Percentiles rank a stretch among this genome's conserved stretches.
Conservation (phyloP, 2,329 filamentous ascomycete genomes). For the Pseudogymnoascus sp. region DNA sequence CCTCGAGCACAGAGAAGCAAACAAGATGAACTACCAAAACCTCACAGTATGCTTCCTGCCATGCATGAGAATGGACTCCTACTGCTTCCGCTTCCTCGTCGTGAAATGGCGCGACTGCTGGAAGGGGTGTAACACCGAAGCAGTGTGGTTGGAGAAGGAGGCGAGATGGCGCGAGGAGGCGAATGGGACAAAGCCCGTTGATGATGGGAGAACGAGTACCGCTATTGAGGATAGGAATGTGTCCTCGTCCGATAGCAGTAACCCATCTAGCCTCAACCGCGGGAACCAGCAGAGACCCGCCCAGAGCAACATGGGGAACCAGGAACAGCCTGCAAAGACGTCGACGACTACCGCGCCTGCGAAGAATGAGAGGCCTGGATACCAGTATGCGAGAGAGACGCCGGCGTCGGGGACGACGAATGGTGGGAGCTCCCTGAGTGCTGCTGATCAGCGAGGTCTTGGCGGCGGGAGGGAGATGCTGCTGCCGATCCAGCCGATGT, state of each 20-base stretch:
- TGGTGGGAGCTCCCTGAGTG: not conserved
- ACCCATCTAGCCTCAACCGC: constrained; percentile 33
- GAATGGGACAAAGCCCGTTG: constrained; percentile 31
- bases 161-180: constrained; percentile 47
- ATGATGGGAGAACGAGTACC: constrained; percentile 24
- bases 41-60: constrained; percentile 96
- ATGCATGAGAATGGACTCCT: constrained; percentile 90
- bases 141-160: constrained; percentile 67
- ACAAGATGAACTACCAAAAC: constrained; percentile 97
- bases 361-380: not conserved
- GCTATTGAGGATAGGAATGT: constrained; percentile 41
- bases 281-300: not conserved
- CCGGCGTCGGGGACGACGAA: not conserved
- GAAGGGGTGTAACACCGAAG: constrained; percentile 91
- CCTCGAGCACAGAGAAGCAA: constrained; percentile 84
- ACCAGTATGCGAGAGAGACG: not conserved
- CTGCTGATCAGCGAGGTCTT: not conserved
- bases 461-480: not conserved
- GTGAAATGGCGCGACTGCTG: constrained; percentile 95
- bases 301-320: not conserved
- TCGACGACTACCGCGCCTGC: not conserved
- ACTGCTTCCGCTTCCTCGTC: constrained; percentile 91
- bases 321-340: not conserved
- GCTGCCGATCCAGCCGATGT: not conserved
- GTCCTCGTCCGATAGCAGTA: constrained; percentile 58